These are phyloP conservation scores for Tetracentron sinense DNA, from an alignment of 164 flowering plant genomes.

Conservation along the genomic window DNA sequence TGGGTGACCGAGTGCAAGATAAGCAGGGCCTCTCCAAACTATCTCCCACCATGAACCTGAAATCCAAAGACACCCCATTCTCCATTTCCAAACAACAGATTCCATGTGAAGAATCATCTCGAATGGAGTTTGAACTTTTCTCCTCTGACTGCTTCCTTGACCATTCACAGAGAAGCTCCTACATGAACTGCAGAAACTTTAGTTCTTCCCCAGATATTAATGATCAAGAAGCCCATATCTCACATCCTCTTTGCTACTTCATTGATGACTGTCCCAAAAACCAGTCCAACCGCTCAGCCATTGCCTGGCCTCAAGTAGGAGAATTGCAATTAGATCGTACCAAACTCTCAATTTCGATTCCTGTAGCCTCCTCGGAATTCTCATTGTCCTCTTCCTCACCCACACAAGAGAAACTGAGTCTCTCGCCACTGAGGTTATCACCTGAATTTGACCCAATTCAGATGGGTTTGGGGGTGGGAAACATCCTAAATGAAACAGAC, in stretches of 20 bases:
- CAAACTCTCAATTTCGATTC: constrained; percentile 74
- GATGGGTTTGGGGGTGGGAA: too few relatives aligned
- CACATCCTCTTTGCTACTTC: constrained; percentile 53
- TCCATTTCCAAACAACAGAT: constrained; percentile 42
- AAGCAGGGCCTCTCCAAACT: constrained; percentile 39
- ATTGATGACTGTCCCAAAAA: constrained; percentile 69
- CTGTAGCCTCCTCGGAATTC: constrained; percentile 49
- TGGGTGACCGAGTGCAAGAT: constrained; percentile 33
- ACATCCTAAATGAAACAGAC: too few relatives aligned
- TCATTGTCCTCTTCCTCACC: constrained; percentile 55
- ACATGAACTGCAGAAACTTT: constrained; percentile 26
- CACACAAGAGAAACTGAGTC: constrained; percentile 39
- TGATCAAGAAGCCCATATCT: constrained; percentile 35
- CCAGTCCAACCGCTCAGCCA: too few relatives aligned
- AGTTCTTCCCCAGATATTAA: constrained; percentile 30
- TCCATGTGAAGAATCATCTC: constrained; percentile 39
- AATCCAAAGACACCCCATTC: constrained; percentile 34
- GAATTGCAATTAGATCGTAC: constrained; percentile 58
- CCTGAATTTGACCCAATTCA: constrained; percentile 45
- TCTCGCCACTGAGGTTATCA: constrained; percentile 53
- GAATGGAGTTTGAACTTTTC: constrained; percentile 45
- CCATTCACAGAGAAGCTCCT: constrained; percentile 34
- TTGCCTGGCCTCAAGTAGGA: constrained; percentile 37
- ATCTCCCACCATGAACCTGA: constrained; percentile 29
- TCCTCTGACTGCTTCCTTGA: constrained; percentile 51